Percentiles rank a stretch among this genome's conserved stretches.
phyloP scores from a whole-genome alignment of 495 filamentous ascomycete genomes.

The Bacidia rubella region DNA sequence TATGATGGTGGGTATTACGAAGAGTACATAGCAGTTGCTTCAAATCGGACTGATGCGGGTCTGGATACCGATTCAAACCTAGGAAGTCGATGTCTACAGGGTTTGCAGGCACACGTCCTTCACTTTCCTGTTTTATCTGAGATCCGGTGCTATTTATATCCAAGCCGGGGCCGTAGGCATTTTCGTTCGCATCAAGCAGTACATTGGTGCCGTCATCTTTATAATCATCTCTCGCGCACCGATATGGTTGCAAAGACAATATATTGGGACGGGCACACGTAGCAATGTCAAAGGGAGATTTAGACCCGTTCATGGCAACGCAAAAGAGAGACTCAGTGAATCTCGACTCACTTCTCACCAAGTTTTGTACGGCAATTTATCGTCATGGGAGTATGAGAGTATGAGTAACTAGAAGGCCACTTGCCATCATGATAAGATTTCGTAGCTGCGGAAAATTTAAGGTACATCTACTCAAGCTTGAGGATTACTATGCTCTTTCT shows the following conservation, averaged over 20 bases:
- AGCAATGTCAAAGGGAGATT: slow-evolving; percentile 53
- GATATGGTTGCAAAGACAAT: slow-evolving; percentile 66
- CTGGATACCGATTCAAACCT: slow-evolving; percentile 84
- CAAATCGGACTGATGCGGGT: slow-evolving; percentile 79
- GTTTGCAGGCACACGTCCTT: background rate
- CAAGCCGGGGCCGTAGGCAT: slow-evolving; percentile 77
- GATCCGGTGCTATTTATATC: slow-evolving; percentile 27
- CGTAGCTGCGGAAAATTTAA: background rate
- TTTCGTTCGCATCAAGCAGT: slow-evolving; percentile 95
- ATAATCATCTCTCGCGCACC: slow-evolving; percentile 87
- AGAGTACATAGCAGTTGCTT: slow-evolving; percentile 79
- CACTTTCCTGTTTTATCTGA: slow-evolving; percentile 12
- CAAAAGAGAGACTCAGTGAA: background rate
- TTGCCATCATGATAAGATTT: background rate
- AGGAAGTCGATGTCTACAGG: slow-evolving; percentile 47
- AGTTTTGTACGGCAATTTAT: no score
- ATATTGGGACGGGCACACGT: slow-evolving; percentile 80
- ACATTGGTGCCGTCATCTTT: slow-evolving; percentile 97
- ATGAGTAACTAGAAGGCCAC: background rate
- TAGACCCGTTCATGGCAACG: background rate
- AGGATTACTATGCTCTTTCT: background rate
- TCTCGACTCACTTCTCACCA: background rate
- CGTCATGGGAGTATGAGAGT: background rate
- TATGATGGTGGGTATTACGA: slow-evolving; percentile 76
- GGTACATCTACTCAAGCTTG: background rate